Percentiles rank a stretch among this genome's conserved stretches.
phyloP scores from a whole-genome alignment of 208 protist species.

The Spongospora subterranea region DNA sequence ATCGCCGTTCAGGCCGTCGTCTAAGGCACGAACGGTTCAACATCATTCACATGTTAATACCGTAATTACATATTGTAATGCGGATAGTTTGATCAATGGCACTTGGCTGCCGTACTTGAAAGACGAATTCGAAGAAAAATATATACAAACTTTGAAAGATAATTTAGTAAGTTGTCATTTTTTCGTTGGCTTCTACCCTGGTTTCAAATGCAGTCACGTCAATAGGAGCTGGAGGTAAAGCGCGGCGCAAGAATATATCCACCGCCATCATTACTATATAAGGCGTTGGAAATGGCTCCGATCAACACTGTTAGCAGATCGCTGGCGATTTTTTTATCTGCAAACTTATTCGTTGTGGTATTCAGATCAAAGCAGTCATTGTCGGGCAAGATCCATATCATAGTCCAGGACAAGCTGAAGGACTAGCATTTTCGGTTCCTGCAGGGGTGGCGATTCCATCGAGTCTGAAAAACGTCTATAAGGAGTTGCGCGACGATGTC shows the following conservation, averaged over 20 bases:
- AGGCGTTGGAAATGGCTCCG: not conserved
- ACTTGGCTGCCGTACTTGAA: not conserved
- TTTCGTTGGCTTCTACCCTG: not conserved
- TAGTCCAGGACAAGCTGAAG: slow-evolving; percentile 88
- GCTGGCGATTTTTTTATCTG: not conserved
- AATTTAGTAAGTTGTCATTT: not conserved
- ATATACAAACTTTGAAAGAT: not conserved
- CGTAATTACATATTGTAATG: no score
- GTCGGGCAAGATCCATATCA: slow-evolving; percentile 95
- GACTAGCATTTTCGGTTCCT: slow-evolving; percentile 92
- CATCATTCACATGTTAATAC: no score
- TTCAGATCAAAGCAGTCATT: slow-evolving; percentile 88
- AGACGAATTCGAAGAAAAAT: not conserved
- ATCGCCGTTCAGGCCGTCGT: no score
- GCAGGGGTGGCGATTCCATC: slow-evolving; percentile 79
- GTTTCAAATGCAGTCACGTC: not conserved
- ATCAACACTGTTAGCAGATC: not conserved
- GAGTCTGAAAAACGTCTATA: slow-evolving; percentile 91
- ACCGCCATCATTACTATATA: not conserved
- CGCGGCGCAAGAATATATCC: not conserved
- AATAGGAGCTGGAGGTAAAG: not conserved
- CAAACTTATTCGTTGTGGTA: not conserved
- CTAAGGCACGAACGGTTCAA: no score
- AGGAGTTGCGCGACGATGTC: slow-evolving; percentile 87
- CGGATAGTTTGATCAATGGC: not conserved